phyloP scores from a whole-genome alignment of 805 yeast species.

The Teunomyces lycoperdinae region DNA sequence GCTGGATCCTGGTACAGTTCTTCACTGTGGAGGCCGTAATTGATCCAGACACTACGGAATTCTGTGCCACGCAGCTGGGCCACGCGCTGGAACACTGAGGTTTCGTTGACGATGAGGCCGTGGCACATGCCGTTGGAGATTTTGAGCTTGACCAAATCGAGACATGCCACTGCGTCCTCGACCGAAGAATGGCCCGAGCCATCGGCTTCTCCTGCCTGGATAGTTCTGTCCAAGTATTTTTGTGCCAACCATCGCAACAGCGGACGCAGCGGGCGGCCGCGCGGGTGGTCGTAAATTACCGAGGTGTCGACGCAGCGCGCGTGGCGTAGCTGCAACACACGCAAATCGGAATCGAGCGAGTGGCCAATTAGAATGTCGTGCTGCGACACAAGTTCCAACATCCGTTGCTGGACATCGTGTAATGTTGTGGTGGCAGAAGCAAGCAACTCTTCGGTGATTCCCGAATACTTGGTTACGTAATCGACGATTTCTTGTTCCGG shows the following conservation, averaged over 20 bases:
- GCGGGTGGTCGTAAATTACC: slow-evolving; percentile 67
- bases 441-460: slow-evolving; percentile 74
- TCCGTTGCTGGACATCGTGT: slow-evolving; percentile 60
- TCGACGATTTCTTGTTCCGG: slow-evolving; percentile 75
- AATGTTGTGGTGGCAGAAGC: slow-evolving; percentile 60
- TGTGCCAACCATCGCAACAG: slow-evolving; percentile 69
- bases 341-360: slow-evolving; percentile 80
- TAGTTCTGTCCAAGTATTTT: slow-evolving; percentile 50
- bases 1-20: slow-evolving; percentile 15
- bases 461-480: slow-evolving; percentile 81
- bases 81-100: slow-evolving; percentile 15
- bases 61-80: slow-evolving; percentile 5
- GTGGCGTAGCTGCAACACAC: slow-evolving; percentile 69
- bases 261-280: slow-evolving; percentile 81
- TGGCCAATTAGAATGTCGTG: slow-evolving; percentile 82
- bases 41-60: slow-evolving; percentile 20
- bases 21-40: slow-evolving; percentile 20
- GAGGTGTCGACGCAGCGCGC: slow-evolving; percentile 80
- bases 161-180: slow-evolving; percentile 80
- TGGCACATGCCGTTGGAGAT: slow-evolving; percentile 61
- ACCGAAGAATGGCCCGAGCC: slow-evolving; percentile 78
- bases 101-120: slow-evolving; percentile 45
- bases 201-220: slow-evolving; percentile 58
- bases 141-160: slow-evolving; percentile 72
- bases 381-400: slow-evolving; percentile 47